A percentile compares a stretch with the other conserved stretches of the same genome.
Evolutionary conservation across 2,329 filamentous ascomycete genomes (phyloP).

Genomic region (Scleromitrula shiraiana): DNA sequence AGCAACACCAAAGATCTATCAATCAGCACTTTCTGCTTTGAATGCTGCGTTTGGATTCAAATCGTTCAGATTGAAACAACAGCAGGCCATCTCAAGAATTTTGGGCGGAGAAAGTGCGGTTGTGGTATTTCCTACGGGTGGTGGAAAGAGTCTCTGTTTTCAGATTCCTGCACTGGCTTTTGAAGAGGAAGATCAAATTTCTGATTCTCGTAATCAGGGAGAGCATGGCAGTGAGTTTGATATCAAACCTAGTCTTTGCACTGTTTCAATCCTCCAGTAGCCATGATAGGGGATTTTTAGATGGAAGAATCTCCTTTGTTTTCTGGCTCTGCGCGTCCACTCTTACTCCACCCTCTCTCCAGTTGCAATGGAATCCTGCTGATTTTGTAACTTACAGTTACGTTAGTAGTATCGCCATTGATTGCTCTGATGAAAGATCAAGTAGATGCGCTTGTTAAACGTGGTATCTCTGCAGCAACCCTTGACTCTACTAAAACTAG

Average conservation of each 20-base stretch:
- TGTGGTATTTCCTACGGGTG: slow-evolving; percentile 37
- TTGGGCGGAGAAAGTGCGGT: slow-evolving; percentile 36
- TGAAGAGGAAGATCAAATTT: slow-evolving; percentile 31
- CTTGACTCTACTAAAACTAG: slow-evolving; percentile 47
- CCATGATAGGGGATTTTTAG: not conserved
- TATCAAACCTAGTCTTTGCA: not conserved
- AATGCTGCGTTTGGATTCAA: slow-evolving; percentile 33
- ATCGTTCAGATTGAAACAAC: slow-evolving; percentile 38
- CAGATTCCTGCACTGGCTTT: slow-evolving; percentile 38
- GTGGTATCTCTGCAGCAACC: slow-evolving; percentile 44
- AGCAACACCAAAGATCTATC: not conserved
- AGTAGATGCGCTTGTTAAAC: slow-evolving; percentile 43
- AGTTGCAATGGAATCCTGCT: not conserved
- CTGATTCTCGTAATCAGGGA: slow-evolving; percentile 17
- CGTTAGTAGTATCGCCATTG: slow-evolving; percentile 47
- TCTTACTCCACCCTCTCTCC: not conserved
- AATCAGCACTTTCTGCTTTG: slow-evolving; percentile 31
- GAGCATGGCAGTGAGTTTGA: slow-evolving; percentile 30
- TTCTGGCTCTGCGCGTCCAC: not conserved
- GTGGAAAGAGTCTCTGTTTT: slow-evolving; percentile 36
- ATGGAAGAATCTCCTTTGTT: not conserved
- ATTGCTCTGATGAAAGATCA: slow-evolving; percentile 56
- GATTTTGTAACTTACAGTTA: slow-evolving; percentile 28
- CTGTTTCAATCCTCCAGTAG: not conserved
- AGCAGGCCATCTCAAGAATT: slow-evolving; percentile 35